Evolutionary conservation across 1,139 yeast genomes (phyloP).

Genomic region (Zygoascus meyerae): DNA sequence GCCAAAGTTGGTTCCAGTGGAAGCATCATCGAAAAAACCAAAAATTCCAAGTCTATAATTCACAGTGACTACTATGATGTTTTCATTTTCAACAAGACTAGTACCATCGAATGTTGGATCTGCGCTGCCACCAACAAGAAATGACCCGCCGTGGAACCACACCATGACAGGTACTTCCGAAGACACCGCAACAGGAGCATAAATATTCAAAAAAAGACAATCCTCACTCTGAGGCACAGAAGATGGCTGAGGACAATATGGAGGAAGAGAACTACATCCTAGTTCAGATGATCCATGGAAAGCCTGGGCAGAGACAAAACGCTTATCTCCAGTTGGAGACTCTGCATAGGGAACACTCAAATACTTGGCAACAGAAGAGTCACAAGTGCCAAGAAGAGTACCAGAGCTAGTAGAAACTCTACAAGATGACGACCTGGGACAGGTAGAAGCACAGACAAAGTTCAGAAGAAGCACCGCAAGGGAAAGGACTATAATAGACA

Average conservation of each 20-base stretch:
- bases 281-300: not conserved
- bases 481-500: no score
- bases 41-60: conserved; percentile 36
- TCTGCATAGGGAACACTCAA: conserved; percentile 24
- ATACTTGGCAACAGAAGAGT: conserved; percentile 6
- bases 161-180: conserved; percentile 28
- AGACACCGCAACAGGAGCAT: conserved; percentile 18
- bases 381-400: conserved; percentile 6
- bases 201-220: conserved; percentile 29
- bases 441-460: no score
- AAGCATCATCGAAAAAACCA: conserved; percentile 31
- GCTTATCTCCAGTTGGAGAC: conserved; percentile 19
- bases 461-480: no score
- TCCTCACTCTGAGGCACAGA: conserved; percentile 20
- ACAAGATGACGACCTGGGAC: no score
- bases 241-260: conserved; percentile 24
- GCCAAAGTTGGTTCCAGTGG: conserved; percentile 31
- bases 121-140: conserved; percentile 29
- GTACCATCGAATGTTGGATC: conserved; percentile 33
- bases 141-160: conserved; percentile 41
- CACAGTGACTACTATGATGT: conserved; percentile 34
- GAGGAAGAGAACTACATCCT: conserved; percentile 16
- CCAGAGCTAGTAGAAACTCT: conserved; percentile 8
- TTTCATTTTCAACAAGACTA: conserved; percentile 27
- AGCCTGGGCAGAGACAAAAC: conserved; percentile 16